Conservation (phyloP, 2,329 filamentous ascomycete genomes). For the Alternaria longipes region DNA sequence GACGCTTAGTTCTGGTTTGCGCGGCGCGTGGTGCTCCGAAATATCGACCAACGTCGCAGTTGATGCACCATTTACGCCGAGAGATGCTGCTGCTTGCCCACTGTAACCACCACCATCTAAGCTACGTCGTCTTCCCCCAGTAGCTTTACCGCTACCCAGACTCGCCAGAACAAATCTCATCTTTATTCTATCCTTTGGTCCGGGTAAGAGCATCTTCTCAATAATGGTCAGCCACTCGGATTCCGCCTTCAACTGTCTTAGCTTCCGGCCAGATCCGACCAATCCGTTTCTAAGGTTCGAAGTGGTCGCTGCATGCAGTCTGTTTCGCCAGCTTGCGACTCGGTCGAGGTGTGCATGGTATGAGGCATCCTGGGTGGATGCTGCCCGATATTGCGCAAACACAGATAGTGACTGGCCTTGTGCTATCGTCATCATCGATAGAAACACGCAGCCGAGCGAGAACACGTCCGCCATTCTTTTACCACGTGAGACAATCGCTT, state of each 20-base stretch:
- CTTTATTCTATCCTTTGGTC: conserved; percentile 48
- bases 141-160: conserved; percentile 39
- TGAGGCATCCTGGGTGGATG: conserved; percentile 47
- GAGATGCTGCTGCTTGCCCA: conserved; percentile 36
- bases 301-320: conserved; percentile 43
- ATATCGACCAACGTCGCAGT: conserved; percentile 27
- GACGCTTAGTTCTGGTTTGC: conserved; percentile 45
- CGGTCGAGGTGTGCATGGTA: conserved; percentile 53
- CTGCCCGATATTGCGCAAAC: conserved; percentile 47
- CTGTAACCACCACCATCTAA: conserved; percentile 48
- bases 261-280: conserved; percentile 40
- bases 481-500: conserved; percentile 48
- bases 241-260: conserved; percentile 47
- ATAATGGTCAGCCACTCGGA: conserved; percentile 48
- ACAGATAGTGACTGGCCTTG: conserved; percentile 48
- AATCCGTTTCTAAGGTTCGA: conserved; percentile 41
- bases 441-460: conserved; percentile 52
- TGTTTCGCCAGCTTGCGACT: conserved; percentile 46
- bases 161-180: conserved; percentile 43
- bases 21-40: conserved; percentile 20
- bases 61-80: conserved; percentile 26
- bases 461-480: conserved; percentile 53
- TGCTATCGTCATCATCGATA: conserved; percentile 51
- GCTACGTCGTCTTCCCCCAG: conserved; percentile 44
- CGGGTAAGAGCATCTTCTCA: conserved; percentile 46